phyloP scores from a whole-genome alignment of 1,139 yeast species.

The Yamadazyma oceani region DNA sequence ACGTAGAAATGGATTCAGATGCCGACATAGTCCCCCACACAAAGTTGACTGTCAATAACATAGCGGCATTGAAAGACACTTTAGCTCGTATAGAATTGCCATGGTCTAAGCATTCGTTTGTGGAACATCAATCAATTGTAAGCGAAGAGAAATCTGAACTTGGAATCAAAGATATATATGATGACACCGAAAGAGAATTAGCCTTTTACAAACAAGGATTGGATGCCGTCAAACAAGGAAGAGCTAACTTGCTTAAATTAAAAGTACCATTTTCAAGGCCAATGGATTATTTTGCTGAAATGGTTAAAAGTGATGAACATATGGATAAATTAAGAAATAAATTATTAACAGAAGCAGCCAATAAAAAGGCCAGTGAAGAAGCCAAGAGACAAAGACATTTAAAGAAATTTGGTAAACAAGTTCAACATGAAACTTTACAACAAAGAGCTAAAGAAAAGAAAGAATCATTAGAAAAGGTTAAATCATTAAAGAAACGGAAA shows the following conservation, averaged over 20 bases:
- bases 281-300: constrained; percentile 94
- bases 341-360: constrained; percentile 81
- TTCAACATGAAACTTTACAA: constrained; percentile 89
- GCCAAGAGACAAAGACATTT: constrained; percentile 92
- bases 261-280: constrained; percentile 92
- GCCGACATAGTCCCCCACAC: constrained; percentile 90
- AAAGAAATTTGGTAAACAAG: constrained; percentile 97
- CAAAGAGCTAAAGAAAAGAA: constrained; percentile 93
- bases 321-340: constrained; percentile 91
- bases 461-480: constrained; percentile 87
- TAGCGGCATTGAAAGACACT: constrained; percentile 67
- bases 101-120: constrained; percentile 70
- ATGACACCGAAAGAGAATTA: constrained; percentile 78
- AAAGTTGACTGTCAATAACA: constrained; percentile 76
- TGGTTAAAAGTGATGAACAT: constrained; percentile 97
- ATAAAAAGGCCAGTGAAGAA: constrained; percentile 89
- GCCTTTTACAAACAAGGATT: constrained; percentile 89
- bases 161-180: constrained; percentile 83
- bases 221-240: constrained; percentile 76
- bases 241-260: constrained; percentile 60
- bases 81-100: constrained; percentile 69
- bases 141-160: constrained; percentile 59
- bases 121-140: constrained; percentile 78
- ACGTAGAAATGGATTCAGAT: constrained; percentile 79
- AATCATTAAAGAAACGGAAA: constrained; percentile 84